These are phyloP conservation scores for Citrus trifoliata DNA, from an alignment of 345 rosid genomes.

Conservation along the genomic window DNA sequence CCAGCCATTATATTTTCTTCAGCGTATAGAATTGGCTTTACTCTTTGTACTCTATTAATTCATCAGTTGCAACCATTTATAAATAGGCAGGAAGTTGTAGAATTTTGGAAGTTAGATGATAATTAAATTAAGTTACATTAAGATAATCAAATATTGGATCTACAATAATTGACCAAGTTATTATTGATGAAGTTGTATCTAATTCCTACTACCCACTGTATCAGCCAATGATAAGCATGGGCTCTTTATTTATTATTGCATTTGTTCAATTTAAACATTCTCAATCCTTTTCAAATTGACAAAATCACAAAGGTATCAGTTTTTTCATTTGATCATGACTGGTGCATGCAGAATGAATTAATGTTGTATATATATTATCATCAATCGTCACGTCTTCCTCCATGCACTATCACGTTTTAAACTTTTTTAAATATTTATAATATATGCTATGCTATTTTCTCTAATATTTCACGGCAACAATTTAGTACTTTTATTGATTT, in stretches of 20 bases:
- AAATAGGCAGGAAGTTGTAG: neutral
- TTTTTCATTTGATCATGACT: neutral
- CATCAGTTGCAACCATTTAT: neutral
- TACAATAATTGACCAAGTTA: neutral
- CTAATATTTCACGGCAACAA: neutral
- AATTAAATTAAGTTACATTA: neutral
- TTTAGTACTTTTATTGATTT: too few species aligned
- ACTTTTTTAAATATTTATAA: too few species aligned
- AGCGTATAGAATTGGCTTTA: neutral
- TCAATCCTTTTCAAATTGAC: neutral
- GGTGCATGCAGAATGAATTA: neutral
- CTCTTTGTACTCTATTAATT: neutral
- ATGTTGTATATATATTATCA: neutral
- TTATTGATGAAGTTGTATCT: neutral
- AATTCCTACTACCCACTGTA: neutral
- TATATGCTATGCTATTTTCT: neutral
- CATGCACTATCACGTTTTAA: neutral
- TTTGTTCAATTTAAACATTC: neutral
- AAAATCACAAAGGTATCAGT: neutral
- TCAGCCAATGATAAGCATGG: neutral
- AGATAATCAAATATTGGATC: neutral
- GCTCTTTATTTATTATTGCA: neutral
- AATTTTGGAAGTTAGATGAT: neutral
- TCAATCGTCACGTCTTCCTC: neutral
- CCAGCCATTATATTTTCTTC: conserved; percentile 15